These are phyloP conservation scores for Centrapalus pauciflorus DNA, from an alignment of 129 eudicot species.

Conservation along the genomic window DNA sequence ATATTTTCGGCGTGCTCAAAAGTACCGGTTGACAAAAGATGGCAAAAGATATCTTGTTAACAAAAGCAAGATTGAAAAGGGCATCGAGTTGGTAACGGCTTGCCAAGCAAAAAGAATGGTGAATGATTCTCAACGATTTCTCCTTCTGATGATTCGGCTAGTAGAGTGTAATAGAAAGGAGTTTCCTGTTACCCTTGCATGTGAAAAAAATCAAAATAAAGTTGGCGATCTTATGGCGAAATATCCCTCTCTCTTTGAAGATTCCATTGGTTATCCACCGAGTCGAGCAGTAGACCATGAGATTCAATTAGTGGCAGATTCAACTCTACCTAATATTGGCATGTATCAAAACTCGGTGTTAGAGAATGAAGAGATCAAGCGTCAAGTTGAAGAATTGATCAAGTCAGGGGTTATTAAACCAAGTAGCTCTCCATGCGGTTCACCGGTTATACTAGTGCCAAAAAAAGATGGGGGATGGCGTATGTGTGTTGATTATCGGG, in stretches of 20 bases:
- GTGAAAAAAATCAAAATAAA: neutral
- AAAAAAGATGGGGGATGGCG: conserved; percentile 21
- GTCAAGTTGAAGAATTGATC: conserved; percentile 12
- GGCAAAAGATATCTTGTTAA: conserved; percentile 5
- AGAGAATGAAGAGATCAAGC: conserved; percentile 18
- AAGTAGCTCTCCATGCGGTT: conserved; percentile 21
- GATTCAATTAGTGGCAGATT: conserved; percentile 4
- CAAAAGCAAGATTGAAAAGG: neutral
- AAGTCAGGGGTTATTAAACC: conserved; percentile 9
- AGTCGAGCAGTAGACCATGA: conserved; percentile 15
- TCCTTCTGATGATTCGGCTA: conserved; percentile 3
- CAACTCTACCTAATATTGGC: conserved; percentile 5
- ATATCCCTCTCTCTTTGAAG: neutral
- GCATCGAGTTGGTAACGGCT: conserved; percentile 1
- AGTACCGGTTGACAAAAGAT: conserved; percentile 1
- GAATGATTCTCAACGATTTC: conserved; percentile 12
- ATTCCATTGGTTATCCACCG: conserved; percentile 7
- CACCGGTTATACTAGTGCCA: conserved; percentile 15
- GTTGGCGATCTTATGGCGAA: neutral
- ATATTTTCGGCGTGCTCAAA: conserved; percentile 5
- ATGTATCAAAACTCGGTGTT: conserved; percentile 11
- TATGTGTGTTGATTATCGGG: conserved; percentile 11
- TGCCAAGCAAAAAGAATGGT: conserved; percentile 11
- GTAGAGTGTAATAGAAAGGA: neutral
- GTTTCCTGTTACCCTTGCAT: neutral